Conservation (phyloP, 257 asterid genomes). For the Ophiorrhiza pumila region DNA sequence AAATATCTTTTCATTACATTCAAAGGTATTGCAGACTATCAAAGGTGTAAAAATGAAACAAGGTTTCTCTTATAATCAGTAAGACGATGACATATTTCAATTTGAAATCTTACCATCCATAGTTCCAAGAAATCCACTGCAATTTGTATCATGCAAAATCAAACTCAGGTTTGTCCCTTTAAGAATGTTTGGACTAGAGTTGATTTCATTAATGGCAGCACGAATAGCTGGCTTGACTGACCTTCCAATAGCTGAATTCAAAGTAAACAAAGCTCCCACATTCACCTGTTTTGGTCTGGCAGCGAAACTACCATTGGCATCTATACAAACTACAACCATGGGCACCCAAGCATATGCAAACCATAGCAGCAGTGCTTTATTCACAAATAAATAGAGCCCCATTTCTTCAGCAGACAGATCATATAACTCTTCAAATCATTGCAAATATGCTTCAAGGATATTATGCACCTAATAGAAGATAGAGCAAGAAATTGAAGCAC, state of each 20-base stretch:
- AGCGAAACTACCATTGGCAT: constrained; percentile 25
- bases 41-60: not conserved
- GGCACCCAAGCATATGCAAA: constrained; percentile 36
- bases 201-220: constrained; percentile 77
- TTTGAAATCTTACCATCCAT: constrained; percentile 57
- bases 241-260: constrained; percentile 68
- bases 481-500: constrained; percentile 8
- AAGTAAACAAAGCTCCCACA: constrained; percentile 75
- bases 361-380: constrained; percentile 31
- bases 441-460: not conserved
- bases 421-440: not conserved
- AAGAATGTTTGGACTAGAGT: constrained; percentile 54
- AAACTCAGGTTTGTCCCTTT: constrained; percentile 54
- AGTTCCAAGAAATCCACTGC: constrained; percentile 85
- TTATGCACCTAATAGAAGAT: constrained; percentile 19
- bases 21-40: too few species aligned
- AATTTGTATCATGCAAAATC: constrained; percentile 72
- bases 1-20: not conserved
- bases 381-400: constrained; percentile 21
- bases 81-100: not conserved
- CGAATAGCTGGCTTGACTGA: constrained; percentile 69
- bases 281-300: constrained; percentile 45
- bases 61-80: not conserved
- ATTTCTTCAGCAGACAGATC: constrained; percentile 7
- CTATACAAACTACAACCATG: constrained; percentile 29